A percentile compares a stretch with the other conserved stretches of the same genome.
These are phyloP conservation scores for Neckera pumila DNA, from an alignment of 225 moss, liverwort and hornwort genomes.

Conservation along the genomic window DNA sequence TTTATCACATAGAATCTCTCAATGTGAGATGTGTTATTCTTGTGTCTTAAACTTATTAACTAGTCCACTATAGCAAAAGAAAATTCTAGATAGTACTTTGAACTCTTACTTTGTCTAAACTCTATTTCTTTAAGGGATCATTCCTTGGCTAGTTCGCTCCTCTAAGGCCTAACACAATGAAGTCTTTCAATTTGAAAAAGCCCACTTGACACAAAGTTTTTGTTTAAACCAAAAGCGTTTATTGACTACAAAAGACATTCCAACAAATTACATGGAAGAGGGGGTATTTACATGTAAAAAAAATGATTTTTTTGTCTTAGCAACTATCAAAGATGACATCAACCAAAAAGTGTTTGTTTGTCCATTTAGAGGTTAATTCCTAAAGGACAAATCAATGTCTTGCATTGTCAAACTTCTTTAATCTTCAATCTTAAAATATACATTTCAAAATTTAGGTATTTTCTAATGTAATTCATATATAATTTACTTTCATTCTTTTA, in stretches of 20 bases:
- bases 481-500: too few species aligned
- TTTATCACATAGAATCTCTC: fast-evolving
- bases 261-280: neutral
- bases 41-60: neutral
- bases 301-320: fast-evolving
- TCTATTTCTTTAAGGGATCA: neutral
- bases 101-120: neutral
- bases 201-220: neutral
- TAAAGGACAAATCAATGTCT: neutral
- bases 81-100: neutral
- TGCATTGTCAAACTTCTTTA: neutral
- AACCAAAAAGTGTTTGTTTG: fast-evolving
- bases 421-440: neutral
- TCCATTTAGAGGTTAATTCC: neutral
- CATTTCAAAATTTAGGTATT: neutral
- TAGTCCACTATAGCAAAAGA: too few species aligned
- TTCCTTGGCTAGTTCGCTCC: neutral
- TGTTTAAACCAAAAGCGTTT: neutral
- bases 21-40: neutral
- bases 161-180: neutral
- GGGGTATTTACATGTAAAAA: too few species aligned
- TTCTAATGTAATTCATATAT: neutral
- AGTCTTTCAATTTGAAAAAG: neutral
- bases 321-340: neutral
- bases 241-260: fast-evolving